Conservation (phyloP, 1,284 basidiomycete species). For the Ustilago nuda region DNA sequence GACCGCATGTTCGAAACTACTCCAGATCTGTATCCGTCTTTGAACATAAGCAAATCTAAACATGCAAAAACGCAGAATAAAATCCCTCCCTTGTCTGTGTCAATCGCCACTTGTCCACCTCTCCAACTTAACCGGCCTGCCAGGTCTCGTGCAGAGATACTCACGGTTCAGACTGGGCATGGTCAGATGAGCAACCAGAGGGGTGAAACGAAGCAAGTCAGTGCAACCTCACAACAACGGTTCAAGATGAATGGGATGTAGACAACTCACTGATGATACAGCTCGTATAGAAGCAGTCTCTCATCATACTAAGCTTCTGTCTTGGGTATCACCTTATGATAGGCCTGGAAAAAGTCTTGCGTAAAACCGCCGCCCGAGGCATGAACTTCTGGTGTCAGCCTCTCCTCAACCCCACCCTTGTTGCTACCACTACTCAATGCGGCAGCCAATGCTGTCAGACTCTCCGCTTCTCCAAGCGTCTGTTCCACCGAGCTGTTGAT, state of each 20-base stretch:
- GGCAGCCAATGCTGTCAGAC: constrained; percentile 25
- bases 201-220: neutral
- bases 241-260: neutral
- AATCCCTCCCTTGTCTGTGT: neutral
- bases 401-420: neutral
- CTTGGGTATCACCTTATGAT: constrained; percentile 33
- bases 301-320: constrained; percentile 38
- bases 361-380: constrained; percentile 42
- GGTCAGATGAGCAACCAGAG: neutral
- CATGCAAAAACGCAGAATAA: neutral
- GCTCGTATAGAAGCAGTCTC: constrained; percentile 36
- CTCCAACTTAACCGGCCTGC: neutral
- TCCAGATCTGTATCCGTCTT: constrained; percentile 39
- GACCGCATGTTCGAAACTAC: constrained; percentile 47
- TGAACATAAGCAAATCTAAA: constrained; percentile 46
- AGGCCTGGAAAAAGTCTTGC: constrained; percentile 48
- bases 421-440: constrained; percentile 3
- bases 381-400: constrained; percentile 32
- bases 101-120: neutral
- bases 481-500: constrained; percentile 31
- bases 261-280: constrained; percentile 45
- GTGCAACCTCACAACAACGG: neutral
- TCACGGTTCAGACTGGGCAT: constrained; percentile 35
- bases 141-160: neutral
- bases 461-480: constrained; percentile 38